phyloP scores from a whole-genome alignment of 2,329 filamentous ascomycete genomes.

The Colletotrichum theobromicola region DNA sequence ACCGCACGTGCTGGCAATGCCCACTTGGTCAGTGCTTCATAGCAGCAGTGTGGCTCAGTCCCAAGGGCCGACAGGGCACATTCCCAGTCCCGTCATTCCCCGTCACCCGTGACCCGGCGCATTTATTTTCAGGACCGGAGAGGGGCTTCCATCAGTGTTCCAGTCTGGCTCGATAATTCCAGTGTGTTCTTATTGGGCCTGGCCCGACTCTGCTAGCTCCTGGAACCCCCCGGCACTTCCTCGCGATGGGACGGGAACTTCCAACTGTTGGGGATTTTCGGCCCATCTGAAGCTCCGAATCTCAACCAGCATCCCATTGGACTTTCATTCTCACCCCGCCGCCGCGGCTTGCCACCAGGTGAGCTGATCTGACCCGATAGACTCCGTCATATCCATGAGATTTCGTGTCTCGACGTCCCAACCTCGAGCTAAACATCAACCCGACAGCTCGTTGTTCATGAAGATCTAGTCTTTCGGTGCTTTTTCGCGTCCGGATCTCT shows the following conservation, averaged over 20 bases:
- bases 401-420: neutral
- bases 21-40: neutral
- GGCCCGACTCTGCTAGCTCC: no score
- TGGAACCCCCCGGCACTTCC: neutral
- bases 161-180: neutral
- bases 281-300: constrained; percentile 14
- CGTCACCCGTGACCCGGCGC: neutral
- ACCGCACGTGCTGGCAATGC: neutral
- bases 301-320: neutral
- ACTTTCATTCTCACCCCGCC: neutral
- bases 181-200: neutral
- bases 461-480: neutral
- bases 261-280: neutral
- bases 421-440: neutral
- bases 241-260: no score
- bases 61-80: neutral
- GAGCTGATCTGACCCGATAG: neutral
- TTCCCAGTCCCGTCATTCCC: neutral
- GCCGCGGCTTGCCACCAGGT: neutral
- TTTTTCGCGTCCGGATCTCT: constrained; percentile 6
- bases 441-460: neutral
- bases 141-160: neutral
- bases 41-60: neutral
- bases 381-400: neutral
- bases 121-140: neutral